Conservation (phyloP, 2,329 filamentous ascomycete species). For the Blumeria hordei region DNA sequence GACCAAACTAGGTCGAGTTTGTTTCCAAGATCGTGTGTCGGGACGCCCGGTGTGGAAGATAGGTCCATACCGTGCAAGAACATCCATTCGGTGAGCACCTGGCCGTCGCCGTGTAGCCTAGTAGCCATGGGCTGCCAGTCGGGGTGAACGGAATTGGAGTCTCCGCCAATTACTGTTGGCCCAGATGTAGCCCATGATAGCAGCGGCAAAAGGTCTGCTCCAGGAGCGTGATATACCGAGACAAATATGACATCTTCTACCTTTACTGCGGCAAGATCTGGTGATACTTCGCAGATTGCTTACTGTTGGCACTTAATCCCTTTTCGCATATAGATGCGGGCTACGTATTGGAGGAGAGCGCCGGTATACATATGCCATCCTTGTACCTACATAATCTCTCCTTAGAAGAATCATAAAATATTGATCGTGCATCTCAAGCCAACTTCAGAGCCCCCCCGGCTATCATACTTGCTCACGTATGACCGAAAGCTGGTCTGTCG, state of each 20-base stretch:
- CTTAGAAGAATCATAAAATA: no score
- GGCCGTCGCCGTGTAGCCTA: neutral
- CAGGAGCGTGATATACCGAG: neutral
- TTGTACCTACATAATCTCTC: no score
- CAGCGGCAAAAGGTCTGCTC: neutral
- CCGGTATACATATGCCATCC: no score
- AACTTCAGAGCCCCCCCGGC: no score
- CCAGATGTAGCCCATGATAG: slow-evolving; percentile 4
- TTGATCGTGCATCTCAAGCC: no score
- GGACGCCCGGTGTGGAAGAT: neutral
- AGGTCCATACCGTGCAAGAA: neutral
- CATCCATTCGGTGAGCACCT: neutral
- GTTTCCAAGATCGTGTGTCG: neutral
- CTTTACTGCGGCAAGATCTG: neutral
- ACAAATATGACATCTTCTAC: neutral
- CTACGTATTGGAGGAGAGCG: no score
- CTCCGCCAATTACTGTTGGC: neutral
- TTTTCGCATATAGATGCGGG: slow-evolving; percentile 4
- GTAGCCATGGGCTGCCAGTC: neutral
- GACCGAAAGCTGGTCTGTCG: no score
- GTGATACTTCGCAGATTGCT: neutral
- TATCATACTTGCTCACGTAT: no score
- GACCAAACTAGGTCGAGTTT: neutral
- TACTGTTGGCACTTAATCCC: slow-evolving; percentile 4
- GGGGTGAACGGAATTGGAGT: neutral